phyloP scores from a whole-genome alignment of 371 early-diverging fungal genomes.

The Chytridium lagenaria region DNA sequence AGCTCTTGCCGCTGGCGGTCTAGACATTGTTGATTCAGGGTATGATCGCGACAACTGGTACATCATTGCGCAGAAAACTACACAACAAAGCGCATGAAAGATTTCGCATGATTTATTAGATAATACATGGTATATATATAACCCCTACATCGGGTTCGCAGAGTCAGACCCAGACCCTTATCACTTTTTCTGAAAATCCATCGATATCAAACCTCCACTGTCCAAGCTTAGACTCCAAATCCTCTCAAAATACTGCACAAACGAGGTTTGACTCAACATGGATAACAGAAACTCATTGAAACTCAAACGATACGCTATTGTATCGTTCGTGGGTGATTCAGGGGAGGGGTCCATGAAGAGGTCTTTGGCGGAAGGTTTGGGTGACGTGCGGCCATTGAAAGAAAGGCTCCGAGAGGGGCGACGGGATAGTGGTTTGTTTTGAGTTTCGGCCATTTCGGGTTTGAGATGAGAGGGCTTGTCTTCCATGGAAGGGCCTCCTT shows the following conservation, averaged over 20 bases:
- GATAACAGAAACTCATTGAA: constrained; percentile 63
- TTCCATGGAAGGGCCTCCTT: not conserved
- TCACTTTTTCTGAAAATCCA: constrained; percentile 10
- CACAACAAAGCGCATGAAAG: too few relatives aligned
- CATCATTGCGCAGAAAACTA: constrained; percentile 43
- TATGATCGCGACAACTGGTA: constrained; percentile 97
- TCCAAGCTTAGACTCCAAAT: constrained; percentile 38
- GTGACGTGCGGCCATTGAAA: not conserved
- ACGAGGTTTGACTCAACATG: constrained; percentile 56
- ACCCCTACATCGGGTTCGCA: too few relatives aligned
- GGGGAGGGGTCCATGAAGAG: not conserved
- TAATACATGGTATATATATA: too few relatives aligned
- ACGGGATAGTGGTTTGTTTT: not conserved
- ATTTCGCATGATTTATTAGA: too few relatives aligned
- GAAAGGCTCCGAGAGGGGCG: constrained; percentile 13
- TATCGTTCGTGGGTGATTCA: not conserved
- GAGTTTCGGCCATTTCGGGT: not conserved
- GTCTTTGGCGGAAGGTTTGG: not conserved
- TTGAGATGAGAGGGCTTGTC: not conserved
- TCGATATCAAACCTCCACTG: not conserved
- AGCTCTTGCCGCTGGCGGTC: constrained; percentile 47
- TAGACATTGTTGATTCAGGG: constrained; percentile 66
- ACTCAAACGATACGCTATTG: constrained; percentile 43
- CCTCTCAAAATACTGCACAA: constrained; percentile 60
- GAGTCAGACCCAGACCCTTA: too few relatives aligned